A percentile compares a stretch with the other conserved stretches of the same genome.
These are phyloP conservation scores for Xylaria bambusicola DNA, from an alignment of 495 filamentous ascomycete species.

Conservation along the genomic window DNA sequence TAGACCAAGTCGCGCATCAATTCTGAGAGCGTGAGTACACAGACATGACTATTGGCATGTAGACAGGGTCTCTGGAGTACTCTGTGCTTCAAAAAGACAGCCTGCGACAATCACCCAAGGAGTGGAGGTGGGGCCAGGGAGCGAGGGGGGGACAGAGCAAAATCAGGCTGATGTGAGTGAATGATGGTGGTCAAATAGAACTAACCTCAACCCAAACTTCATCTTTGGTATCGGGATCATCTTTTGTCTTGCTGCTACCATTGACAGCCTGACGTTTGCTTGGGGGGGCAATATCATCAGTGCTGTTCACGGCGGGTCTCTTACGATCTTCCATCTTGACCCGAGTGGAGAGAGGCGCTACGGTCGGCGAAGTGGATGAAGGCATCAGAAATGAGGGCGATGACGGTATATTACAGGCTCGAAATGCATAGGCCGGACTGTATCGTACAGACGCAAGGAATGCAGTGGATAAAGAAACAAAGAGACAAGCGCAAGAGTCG, in stretches of 20 bases:
- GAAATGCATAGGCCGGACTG: constrained; percentile 30
- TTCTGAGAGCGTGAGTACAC: constrained; percentile 38
- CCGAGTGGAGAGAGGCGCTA: constrained; percentile 64
- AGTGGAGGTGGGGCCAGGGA: constrained; percentile 10
- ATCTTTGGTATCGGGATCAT: constrained; percentile 78
- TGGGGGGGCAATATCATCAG: constrained; percentile 79
- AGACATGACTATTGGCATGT: constrained; percentile 19
- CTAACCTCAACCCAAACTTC: constrained; percentile 81
- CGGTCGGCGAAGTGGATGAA: constrained; percentile 70
- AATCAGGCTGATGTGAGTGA: constrained; percentile 20
- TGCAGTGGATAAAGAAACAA: constrained; percentile 16
- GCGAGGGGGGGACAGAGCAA: constrained; percentile 14
- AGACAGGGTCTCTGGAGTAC: background rate
- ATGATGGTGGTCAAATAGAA: constrained; percentile 38
- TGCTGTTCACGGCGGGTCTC: constrained; percentile 71
- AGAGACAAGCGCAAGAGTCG: constrained; percentile 10
- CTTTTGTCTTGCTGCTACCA: constrained; percentile 69
- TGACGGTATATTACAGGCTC: constrained; percentile 20
- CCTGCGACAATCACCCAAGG: constrained; percentile 20
- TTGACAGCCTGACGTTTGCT: constrained; percentile 85
- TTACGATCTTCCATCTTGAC: constrained; percentile 98
- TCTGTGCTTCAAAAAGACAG: constrained; percentile 20
- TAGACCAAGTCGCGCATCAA: constrained; percentile 32
- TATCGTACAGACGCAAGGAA: background rate
- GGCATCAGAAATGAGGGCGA: constrained; percentile 65